Evolutionary conservation across 306 rosid species (phyloP).

Genomic region (Biancaea sappan): DNA sequence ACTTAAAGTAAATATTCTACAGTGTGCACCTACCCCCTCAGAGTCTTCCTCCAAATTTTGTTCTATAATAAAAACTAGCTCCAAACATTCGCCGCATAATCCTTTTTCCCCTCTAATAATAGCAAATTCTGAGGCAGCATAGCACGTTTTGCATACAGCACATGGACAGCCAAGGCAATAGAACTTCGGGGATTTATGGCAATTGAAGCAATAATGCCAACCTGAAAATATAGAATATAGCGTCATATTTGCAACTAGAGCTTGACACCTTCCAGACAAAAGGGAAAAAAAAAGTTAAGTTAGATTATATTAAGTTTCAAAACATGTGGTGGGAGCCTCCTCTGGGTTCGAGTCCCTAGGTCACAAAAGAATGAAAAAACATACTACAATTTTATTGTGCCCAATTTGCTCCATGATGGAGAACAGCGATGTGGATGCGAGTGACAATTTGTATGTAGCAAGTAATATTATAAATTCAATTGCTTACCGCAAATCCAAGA

Average conservation of each 20-base stretch:
- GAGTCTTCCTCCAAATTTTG: conserved; percentile 48
- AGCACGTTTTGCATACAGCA: conserved; percentile 54
- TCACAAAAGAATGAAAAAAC: background rate
- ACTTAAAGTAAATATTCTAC: conserved; percentile 5
- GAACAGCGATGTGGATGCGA: background rate
- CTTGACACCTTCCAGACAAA: background rate
- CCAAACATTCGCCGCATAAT: conserved; percentile 59
- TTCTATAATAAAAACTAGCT: conserved; percentile 56
- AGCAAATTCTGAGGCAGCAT: conserved; percentile 39
- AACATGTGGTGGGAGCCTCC: background rate
- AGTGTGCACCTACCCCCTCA: conserved; percentile 56
- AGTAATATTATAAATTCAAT: background rate
- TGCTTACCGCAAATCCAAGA: conserved; percentile 69
- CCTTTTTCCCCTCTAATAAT: conserved; percentile 45
- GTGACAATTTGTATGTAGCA: conserved; percentile 18
- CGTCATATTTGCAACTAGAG: conserved; percentile 4
- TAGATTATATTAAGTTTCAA: background rate
- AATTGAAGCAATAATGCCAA: conserved; percentile 57
- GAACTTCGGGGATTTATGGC: conserved; percentile 45
- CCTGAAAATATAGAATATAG: conserved; percentile 43
- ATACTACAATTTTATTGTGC: background rate
- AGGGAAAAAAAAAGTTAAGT: background rate
- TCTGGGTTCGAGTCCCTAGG: background rate
- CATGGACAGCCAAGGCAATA: conserved; percentile 65
- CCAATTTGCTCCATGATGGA: background rate